Conservation (phyloP, 164 flowering plant species). For the Pachysandra terminalis region DNA sequence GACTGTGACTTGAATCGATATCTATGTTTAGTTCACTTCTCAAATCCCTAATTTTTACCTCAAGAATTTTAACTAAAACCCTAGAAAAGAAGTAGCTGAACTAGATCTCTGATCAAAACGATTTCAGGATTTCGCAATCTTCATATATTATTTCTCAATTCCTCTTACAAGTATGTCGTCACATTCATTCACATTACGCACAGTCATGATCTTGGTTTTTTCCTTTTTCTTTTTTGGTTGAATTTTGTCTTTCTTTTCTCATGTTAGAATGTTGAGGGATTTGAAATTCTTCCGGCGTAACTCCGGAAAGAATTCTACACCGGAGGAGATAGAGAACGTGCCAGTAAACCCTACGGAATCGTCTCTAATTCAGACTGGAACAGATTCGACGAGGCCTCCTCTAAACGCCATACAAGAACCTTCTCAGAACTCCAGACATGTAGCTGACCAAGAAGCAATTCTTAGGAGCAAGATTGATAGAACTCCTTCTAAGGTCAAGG, state of each 20-base stretch:
- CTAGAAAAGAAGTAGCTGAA: slow-evolving; percentile 15
- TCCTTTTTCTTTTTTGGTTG: no score
- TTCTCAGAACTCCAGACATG: slow-evolving; percentile 28
- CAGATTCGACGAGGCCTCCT: slow-evolving; percentile 53
- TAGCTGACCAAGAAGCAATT: slow-evolving; percentile 38
- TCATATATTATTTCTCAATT: slow-evolving; percentile 32
- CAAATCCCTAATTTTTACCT: background rate
- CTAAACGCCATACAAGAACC: slow-evolving; percentile 61
- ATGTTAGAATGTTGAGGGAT: slow-evolving; percentile 76
- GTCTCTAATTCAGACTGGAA: slow-evolving; percentile 11
- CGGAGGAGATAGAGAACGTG: slow-evolving; percentile 75
- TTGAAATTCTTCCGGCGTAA: slow-evolving; percentile 56
- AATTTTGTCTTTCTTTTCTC: background rate
- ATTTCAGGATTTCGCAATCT: slow-evolving; percentile 29
- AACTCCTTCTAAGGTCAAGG: slow-evolving; percentile 64
- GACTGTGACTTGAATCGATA: background rate
- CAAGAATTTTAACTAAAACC: slow-evolving; percentile 4
- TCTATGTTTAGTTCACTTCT: background rate
- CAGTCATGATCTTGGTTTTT: background rate
- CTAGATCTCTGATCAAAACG: slow-evolving; percentile 4
- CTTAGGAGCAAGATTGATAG: slow-evolving; percentile 43
- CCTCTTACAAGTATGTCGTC: slow-evolving; percentile 28
- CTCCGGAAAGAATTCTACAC: slow-evolving; percentile 36
- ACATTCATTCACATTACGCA: background rate
- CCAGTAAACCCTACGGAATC: slow-evolving; percentile 42